Percentiles rank a stretch among this genome's conserved stretches.
Evolutionary conservation across 305 asterid genomes (phyloP).

Genomic region (Fraxinus sp.): DNA sequence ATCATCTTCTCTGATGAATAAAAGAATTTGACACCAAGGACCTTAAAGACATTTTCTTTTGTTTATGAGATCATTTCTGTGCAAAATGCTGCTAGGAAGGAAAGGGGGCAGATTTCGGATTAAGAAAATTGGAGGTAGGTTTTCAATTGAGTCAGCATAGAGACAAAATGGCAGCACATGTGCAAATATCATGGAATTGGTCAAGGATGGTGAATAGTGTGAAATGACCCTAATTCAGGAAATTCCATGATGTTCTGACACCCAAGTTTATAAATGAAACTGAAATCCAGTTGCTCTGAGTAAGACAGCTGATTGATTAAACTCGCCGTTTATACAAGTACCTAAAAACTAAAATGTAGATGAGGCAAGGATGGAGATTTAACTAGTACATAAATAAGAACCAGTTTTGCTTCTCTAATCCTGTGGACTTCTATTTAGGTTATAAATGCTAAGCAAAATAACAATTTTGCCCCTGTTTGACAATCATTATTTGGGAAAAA

Average conservation of each 20-base stretch:
- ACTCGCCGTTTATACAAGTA: too few species aligned
- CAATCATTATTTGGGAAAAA: not conserved
- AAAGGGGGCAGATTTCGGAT: not conserved
- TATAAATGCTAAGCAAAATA: not conserved
- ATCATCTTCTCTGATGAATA: not conserved
- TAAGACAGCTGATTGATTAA: not conserved
- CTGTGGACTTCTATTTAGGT: not conserved
- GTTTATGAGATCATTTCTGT: not conserved
- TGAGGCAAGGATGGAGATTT: not conserved
- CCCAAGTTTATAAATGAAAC: not conserved
- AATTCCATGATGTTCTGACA: not conserved
- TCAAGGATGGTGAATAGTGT: not conserved
- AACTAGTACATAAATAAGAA: not conserved
- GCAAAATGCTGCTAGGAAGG: not conserved
- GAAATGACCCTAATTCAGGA: not conserved
- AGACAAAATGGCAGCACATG: not conserved
- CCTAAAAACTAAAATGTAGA: too few species aligned
- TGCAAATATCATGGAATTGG: not conserved
- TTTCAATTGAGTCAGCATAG: not conserved
- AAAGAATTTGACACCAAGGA: not conserved
- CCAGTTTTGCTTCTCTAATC: not conserved
- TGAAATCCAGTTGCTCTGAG: not conserved
- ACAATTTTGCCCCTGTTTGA: not conserved
- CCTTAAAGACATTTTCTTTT: not conserved
- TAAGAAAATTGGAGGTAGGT: not conserved